Conservation (phyloP, 139 green algal genomes). For the Chlorella sp. region DNA sequence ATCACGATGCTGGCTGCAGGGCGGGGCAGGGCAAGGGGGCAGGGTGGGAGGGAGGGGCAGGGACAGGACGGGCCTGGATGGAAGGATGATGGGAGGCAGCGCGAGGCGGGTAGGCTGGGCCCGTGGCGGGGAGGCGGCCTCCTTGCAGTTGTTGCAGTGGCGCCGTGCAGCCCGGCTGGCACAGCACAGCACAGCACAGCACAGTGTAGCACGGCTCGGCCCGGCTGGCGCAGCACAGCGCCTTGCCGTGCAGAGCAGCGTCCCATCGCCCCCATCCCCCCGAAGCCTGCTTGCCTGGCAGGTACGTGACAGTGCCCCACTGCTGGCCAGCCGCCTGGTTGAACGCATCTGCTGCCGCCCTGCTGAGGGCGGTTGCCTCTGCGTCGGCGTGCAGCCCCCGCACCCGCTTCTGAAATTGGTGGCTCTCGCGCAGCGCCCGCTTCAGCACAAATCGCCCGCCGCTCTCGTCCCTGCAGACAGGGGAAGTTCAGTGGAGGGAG, state of each 20-base stretch:
- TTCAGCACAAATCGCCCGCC: slow-evolving; percentile 12
- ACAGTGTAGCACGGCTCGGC: neutral
- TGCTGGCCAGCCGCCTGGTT: neutral
- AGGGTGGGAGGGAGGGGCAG: neutral
- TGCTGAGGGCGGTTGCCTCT: neutral
- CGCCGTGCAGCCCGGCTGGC: neutral
- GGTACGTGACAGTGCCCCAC: neutral
- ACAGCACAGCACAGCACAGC: neutral
- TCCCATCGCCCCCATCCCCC: too few relatives aligned
- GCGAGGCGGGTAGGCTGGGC: neutral
- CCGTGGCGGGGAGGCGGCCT: too few relatives aligned
- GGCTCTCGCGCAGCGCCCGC: slow-evolving; percentile 9
- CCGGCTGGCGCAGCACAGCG: neutral
- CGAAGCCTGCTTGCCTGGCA: neutral
- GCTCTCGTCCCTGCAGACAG: neutral
- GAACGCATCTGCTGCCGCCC: neutral
- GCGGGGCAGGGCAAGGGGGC: neutral
- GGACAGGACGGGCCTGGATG: too few relatives aligned
- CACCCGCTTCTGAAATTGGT: neutral
- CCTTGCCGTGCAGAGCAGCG: too few relatives aligned
- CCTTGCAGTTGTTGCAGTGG: neutral
- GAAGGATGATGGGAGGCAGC: neutral
- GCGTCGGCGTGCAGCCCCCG: neutral
- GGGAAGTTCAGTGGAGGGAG: too few relatives aligned
- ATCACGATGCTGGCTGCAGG: slow-evolving; percentile 9